Base-by-base conservation (phyloP, 2,329 filamentous ascomycete species). In the Cercospora sojina region DNA sequence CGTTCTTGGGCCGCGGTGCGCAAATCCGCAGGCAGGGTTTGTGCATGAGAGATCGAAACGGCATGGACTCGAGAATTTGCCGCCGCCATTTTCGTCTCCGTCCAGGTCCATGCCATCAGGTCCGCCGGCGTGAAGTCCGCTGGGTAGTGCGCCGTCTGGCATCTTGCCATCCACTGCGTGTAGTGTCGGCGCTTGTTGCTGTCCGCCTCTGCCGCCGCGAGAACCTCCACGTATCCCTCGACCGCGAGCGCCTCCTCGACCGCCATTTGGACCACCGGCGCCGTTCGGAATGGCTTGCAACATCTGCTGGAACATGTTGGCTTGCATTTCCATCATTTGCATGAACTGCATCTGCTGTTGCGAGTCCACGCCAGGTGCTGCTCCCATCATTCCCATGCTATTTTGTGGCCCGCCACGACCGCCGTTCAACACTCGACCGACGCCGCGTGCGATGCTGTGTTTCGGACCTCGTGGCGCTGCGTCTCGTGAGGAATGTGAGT, bases 21-120 rank as follows among this genome's bases (percentile, higher is more conserved):
- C 95, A 78, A 92, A 99, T 71, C 90, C 90, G 81, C 95, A 99
- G 68, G 96, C 91, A 72, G 87, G 88, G 79, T 96, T 96, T 43
- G 90, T 91, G 82, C 95, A 99, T 69, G 87, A 84, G 62, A 95
- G 83, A 80, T 98, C 97, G 83, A 88, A 99, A 75, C 91, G 92
- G 86, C 95, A 99, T 68, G 94, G 83, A 13, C 84, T 90, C 58
- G 91, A 87, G 5, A 84, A 82, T 1, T 84, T 82, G 76, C 85
- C 73, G 66, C 75, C 73, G 5, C 83, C 87, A 76, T 79, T 86
- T 79, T 80, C 83, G 71, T 77, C 77, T 62, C 81, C 88, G 56
- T 92, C 90, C 25, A 89, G 83, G 67, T 93, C 90, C 78, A 80
- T 84, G 38, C 81, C 79, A 67, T 78, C 82, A 59, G 80, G 76